Conservation (phyloP, 371 early-diverging fungal species). For the Apophysomyces ossiformis region DNA sequence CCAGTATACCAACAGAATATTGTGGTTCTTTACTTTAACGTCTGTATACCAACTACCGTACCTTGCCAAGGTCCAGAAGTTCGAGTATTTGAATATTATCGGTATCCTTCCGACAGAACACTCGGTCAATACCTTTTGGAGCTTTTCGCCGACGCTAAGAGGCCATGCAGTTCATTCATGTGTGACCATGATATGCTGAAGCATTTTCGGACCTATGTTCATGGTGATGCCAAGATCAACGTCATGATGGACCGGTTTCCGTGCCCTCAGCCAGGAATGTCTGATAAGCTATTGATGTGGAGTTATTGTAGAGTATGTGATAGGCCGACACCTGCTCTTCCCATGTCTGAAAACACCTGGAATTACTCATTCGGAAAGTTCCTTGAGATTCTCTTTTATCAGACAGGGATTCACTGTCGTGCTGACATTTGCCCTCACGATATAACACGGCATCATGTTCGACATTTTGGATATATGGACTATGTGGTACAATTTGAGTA, state of each 20-base stretch:
- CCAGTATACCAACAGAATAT: slow-evolving; percentile 82
- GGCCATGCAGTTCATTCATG: slow-evolving; percentile 68
- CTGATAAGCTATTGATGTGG: slow-evolving; percentile 90
- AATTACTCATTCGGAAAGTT: slow-evolving; percentile 97
- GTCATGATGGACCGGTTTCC: slow-evolving; percentile 77
- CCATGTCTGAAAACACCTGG: slow-evolving; percentile 91
- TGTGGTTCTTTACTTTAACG: slow-evolving; percentile 74
- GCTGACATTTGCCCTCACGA: slow-evolving; percentile 87
- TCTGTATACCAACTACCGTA: slow-evolving; percentile 66
- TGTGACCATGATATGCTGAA: slow-evolving; percentile 79
- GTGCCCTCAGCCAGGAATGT: slow-evolving; percentile 72
- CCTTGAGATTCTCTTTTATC: slow-evolving; percentile 89
- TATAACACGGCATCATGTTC: slow-evolving; percentile 79
- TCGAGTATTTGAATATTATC: slow-evolving; percentile 85
- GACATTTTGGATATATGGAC: slow-evolving; percentile 81
- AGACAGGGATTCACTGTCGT: slow-evolving; percentile 67
- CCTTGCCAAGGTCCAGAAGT: slow-evolving; percentile 84
- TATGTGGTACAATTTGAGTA: slow-evolving; percentile 82
- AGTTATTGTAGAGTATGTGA: slow-evolving; percentile 82
- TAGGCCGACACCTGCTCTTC: slow-evolving; percentile 71
- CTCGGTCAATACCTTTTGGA: slow-evolving; percentile 90
- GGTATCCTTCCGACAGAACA: slow-evolving; percentile 77
- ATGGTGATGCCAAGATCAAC: slow-evolving; percentile 79
- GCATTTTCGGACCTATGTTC: slow-evolving; percentile 89
- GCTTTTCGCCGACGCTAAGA: slow-evolving; percentile 72